Conservation (phyloP, 208 protist species). For the Wallacemonas sp. region DNA sequence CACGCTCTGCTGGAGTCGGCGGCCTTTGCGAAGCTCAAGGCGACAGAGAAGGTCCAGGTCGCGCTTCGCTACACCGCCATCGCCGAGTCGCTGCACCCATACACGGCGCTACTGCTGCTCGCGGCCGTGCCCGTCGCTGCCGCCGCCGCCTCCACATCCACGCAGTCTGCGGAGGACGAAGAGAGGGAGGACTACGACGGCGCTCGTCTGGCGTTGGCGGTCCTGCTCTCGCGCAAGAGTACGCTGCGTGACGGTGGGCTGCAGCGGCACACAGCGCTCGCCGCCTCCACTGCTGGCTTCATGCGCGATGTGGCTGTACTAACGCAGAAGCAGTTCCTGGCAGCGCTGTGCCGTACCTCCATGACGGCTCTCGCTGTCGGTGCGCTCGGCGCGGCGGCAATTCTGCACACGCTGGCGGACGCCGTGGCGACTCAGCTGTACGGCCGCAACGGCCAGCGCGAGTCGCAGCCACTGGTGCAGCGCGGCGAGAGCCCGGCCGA, state of each 20-base stretch:
- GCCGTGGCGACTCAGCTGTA: constrained; percentile 39
- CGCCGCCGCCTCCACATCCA: not conserved
- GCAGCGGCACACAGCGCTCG: constrained; percentile 29
- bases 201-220: constrained; percentile 44
- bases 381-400: constrained; percentile 43
- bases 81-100: constrained; percentile 69
- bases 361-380: constrained; percentile 55
- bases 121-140: constrained; percentile 26
- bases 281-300: constrained; percentile 18
- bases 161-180: too few relatives aligned
- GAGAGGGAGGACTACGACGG: constrained; percentile 67
- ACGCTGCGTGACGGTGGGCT: constrained; percentile 45
- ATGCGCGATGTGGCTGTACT: constrained; percentile 19
- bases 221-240: constrained; percentile 44
- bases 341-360: constrained; percentile 38
- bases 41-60: not conserved
- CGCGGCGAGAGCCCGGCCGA: not conserved
- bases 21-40: not conserved
- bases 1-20: constrained; percentile 35
- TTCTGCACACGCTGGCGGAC: constrained; percentile 65
- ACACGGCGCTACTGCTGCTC: constrained; percentile 47
- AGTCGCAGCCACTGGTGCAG: not conserved
- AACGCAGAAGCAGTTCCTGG: constrained; percentile 44
- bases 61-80: constrained; percentile 54
- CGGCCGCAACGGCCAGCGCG: constrained; percentile 18